phyloP scores from a whole-genome alignment of 75 land plant genomes.

The Chamaecyparis obtusa region DNA sequence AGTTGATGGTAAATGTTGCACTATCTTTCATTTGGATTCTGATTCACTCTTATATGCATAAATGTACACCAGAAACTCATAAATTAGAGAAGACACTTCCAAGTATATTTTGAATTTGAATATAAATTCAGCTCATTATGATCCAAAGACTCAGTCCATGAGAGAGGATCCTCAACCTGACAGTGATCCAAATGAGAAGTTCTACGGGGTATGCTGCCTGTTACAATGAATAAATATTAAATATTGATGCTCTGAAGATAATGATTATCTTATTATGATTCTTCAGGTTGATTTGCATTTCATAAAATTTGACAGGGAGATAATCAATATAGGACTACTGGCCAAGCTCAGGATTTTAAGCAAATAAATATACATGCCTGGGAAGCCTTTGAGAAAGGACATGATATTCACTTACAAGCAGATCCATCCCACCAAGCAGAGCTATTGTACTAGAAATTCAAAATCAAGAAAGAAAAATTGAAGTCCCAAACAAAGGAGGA shows the following conservation, averaged over 20 bases:
- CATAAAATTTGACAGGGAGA: too few relatives aligned
- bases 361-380: conserved; percentile 91
- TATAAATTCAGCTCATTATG: conserved; percentile 85
- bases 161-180: conserved; percentile 93
- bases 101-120: conserved; percentile 90
- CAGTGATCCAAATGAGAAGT: conserved; percentile 92
- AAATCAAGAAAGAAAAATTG: conserved; percentile 70
- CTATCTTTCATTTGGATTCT: too few relatives aligned
- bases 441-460: conserved; percentile 54
- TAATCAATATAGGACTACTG: conserved; percentile 74
- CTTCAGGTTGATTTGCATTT: too few relatives aligned
- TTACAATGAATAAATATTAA: too few relatives aligned
- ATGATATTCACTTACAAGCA: conserved; percentile 86
- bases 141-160: conserved; percentile 92
- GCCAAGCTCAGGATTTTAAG: conserved; percentile 84
- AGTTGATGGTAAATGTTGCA: too few relatives aligned
- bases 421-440: conserved; percentile 90
- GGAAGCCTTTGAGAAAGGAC: conserved; percentile 92
- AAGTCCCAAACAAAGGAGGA: too few relatives aligned
- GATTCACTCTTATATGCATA: too few relatives aligned
- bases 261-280: too few relatives aligned
- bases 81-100: conserved; percentile 91
- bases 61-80: conserved; percentile 84
- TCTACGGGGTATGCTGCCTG: too few relatives aligned
- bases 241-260: too few relatives aligned